Evolutionary conservation across 345 rosid species (phyloP).

Genomic region (Bruguiera sexangula): DNA sequence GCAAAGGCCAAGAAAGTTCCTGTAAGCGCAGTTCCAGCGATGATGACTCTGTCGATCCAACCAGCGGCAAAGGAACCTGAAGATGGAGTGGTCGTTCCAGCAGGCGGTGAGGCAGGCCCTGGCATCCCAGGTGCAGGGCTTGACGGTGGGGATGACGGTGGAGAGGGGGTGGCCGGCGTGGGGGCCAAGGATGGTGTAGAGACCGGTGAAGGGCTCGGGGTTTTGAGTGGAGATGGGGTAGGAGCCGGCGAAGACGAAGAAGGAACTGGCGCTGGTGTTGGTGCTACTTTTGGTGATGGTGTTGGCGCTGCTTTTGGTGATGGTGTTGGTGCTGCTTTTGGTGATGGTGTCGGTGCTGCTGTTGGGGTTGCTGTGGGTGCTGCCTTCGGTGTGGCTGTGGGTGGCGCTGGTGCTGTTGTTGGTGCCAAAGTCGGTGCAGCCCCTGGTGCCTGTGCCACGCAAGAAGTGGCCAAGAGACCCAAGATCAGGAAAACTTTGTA

Average conservation of each 20-base stretch:
- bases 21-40: constrained; percentile 46
- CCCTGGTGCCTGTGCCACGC: constrained; percentile 71
- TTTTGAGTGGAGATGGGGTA: constrained; percentile 27
- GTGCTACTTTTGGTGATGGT: constrained; percentile 26
- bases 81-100: not conserved
- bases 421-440: constrained; percentile 35
- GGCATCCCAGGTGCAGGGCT: not conserved
- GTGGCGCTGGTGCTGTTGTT: constrained; percentile 26
- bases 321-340: constrained; percentile 18
- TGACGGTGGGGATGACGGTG: not conserved
- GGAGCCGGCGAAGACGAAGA: constrained; percentile 22
- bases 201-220: constrained; percentile 14
- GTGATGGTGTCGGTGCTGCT: constrained; percentile 8
- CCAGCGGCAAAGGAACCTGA: constrained; percentile 40
- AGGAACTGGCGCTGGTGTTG: constrained; percentile 28
- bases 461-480: constrained; percentile 63
- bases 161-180: not conserved
- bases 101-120: constrained; percentile 16
- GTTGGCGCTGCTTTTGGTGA: constrained; percentile 18
- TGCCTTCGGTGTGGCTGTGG: constrained; percentile 24
- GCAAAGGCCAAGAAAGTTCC: constrained; percentile 51
- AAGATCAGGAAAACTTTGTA: constrained; percentile 49
- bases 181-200: constrained; percentile 15
- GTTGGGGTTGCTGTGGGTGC: constrained; percentile 20
- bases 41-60: constrained; percentile 22